phyloP scores from a whole-genome alignment of 2,329 filamentous ascomycete genomes.

The Ophiostoma ips region DNA sequence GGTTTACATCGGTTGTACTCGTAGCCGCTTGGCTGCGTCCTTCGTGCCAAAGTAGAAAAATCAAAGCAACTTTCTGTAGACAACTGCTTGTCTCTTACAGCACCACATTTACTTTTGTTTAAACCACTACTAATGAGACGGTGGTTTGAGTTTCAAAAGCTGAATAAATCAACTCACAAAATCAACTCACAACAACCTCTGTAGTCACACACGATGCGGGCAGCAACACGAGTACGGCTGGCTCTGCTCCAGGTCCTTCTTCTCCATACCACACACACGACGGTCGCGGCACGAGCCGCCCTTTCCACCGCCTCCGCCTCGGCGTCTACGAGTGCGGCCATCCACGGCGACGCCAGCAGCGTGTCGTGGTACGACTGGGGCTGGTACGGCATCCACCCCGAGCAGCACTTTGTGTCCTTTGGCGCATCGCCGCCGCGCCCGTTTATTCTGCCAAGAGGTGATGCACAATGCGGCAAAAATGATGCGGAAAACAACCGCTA shows the following conservation, averaged over 20 bases:
- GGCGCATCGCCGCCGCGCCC: slow-evolving; percentile 5
- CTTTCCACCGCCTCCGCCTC: not conserved
- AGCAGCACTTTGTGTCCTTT: slow-evolving; percentile 5
- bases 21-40: too few species aligned
- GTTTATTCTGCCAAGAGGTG: slow-evolving; percentile 1
- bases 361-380: slow-evolving; percentile 9
- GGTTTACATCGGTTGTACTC: too few species aligned
- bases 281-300: not conserved
- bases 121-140: too few species aligned
- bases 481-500: slow-evolving; percentile 5
- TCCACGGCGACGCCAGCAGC: not conserved
- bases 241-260: not conserved
- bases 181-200: too few species aligned
- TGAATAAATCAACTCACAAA: too few species aligned
- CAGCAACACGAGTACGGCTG: not conserved
- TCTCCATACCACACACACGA: not conserved
- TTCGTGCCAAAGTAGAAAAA: too few species aligned
- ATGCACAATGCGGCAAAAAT: not conserved
- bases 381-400: slow-evolving; percentile 6
- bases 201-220: not conserved
- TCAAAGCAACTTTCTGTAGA: too few species aligned
- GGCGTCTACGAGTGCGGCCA: not conserved
- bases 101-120: too few species aligned
- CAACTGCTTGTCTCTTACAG: too few species aligned
- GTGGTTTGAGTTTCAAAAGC: too few species aligned